Percentiles rank a stretch among this genome's conserved stretches.
Conservation (phyloP, 2,329 filamentous ascomycete genomes). For the Fusarium sp. region DNA sequence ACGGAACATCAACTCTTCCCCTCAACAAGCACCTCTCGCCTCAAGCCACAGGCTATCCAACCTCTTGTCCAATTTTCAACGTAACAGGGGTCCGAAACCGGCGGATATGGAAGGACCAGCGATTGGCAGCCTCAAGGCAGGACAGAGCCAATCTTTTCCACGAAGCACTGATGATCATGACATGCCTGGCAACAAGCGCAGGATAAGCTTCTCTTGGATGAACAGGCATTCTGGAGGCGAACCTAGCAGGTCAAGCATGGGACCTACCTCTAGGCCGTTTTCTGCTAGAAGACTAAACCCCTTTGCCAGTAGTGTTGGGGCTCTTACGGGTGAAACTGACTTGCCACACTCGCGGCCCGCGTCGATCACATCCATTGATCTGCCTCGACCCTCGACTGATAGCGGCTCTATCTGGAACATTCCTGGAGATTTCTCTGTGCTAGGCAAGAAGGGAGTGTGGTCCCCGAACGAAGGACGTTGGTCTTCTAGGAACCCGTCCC, state of each 20-base stretch:
- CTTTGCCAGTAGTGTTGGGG: constrained; percentile 63
- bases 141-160: constrained; percentile 84
- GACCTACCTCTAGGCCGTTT: constrained; percentile 53
- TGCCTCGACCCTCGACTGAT: constrained; percentile 83
- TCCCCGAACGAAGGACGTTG: constrained; percentile 68
- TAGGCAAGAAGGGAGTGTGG: constrained; percentile 73
- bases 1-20: constrained; percentile 56
- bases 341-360: constrained; percentile 73
- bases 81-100: constrained; percentile 72
- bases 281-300: constrained; percentile 60
- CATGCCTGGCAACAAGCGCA: constrained; percentile 64
- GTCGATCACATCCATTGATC: constrained; percentile 76
- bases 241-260: constrained; percentile 45
- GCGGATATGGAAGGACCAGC: constrained; percentile 65
- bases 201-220: constrained; percentile 73
- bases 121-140: constrained; percentile 75
- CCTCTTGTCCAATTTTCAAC: constrained; percentile 71
- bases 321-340: constrained; percentile 66
- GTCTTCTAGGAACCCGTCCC: constrained; percentile 76
- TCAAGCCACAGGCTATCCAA: constrained; percentile 58
- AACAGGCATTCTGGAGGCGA: constrained; percentile 66
- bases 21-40: constrained; percentile 50
- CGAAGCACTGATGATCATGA: constrained; percentile 69
- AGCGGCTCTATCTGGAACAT: constrained; percentile 80
- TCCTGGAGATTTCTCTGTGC: constrained; percentile 57